phyloP scores from a whole-genome alignment of 805 yeast species.

The Candida maltosa region DNA sequence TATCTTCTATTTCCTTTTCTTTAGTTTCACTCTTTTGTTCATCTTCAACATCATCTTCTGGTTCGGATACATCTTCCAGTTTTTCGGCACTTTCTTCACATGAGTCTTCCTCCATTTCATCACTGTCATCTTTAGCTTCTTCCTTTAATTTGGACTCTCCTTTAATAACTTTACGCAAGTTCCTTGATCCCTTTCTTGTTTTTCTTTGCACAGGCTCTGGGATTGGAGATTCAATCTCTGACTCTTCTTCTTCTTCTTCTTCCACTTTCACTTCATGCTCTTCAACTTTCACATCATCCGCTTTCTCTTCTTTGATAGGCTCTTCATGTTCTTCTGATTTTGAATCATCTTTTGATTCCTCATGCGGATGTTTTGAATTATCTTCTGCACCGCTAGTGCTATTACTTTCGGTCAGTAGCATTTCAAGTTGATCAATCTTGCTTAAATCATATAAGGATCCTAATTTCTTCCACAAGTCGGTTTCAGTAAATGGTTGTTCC shows the following conservation, averaged over 20 bases:
- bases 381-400: conserved; percentile 6
- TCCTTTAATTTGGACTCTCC: no score
- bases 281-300: conserved; percentile 4
- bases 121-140: conserved; percentile 3
- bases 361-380: conserved; percentile 4
- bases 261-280: conserved; percentile 8
- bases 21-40: conserved; percentile 10
- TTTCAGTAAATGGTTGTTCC: conserved; percentile 32
- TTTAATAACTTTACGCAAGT: no score
- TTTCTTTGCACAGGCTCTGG: no score
- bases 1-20: conserved; percentile 11
- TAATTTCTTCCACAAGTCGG: conserved; percentile 59
- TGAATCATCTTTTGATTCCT: conserved; percentile 6
- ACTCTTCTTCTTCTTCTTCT: conserved; percentile 7
- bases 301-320: conserved; percentile 7
- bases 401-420: conserved; percentile 6
- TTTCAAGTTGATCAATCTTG: conserved; percentile 55
- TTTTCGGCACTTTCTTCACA: conserved; percentile 9
- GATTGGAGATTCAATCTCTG: conserved; percentile 1
- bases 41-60: conserved; percentile 4
- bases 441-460: conserved; percentile 51
- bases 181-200: no score
- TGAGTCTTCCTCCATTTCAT: conserved; percentile 6
- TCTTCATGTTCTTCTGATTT: conserved; percentile 9
- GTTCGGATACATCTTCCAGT: conserved; percentile 5